These are phyloP conservation scores for Aspergillus melleus DNA, from an alignment of 2,329 filamentous ascomycete species.

Conservation along the genomic window DNA sequence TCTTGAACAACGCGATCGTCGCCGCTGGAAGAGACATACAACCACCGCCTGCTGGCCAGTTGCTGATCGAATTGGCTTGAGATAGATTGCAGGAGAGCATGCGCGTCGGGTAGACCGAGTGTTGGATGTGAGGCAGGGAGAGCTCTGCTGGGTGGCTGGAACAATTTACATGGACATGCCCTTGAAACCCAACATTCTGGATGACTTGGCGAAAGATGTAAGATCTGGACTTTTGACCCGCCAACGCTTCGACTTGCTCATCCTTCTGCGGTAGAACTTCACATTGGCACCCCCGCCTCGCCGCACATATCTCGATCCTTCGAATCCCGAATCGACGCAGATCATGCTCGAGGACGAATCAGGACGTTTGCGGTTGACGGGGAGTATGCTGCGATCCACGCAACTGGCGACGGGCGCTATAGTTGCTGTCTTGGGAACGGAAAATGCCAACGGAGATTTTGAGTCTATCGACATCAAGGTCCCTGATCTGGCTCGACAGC, in stretches of 20 bases:
- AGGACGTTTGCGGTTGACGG: conserved; percentile 77
- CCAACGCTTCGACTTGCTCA: not conserved
- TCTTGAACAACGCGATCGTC: not conserved
- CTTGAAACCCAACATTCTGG: conserved; percentile 91
- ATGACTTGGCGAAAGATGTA: conserved; percentile 92
- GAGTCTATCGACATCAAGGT: conserved; percentile 89
- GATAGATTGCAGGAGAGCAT: conserved; percentile 69
- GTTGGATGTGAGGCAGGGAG: conserved; percentile 90
- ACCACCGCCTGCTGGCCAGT: conserved; percentile 1
- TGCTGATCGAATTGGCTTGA: not conserved
- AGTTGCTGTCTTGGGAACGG: conserved; percentile 89
- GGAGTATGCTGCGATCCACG: conserved; percentile 64
- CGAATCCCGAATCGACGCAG: conserved; percentile 50
- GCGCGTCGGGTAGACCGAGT: conserved; percentile 81
- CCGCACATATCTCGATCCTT: conserved; percentile 69
- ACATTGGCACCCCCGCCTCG: conserved; percentile 77
- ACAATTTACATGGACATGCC: conserved; percentile 98
- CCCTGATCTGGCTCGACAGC: conserved; percentile 81
- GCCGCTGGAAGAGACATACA: too few species aligned
- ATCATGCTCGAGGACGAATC: conserved; percentile 96
- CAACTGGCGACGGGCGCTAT: conserved; percentile 90
- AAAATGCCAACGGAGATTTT: conserved; percentile 88
- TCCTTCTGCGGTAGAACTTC: conserved; percentile 65
- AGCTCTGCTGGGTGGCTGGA: conserved; percentile 91
- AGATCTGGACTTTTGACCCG: conserved; percentile 27